Percentiles rank a stretch among this genome's conserved stretches.
These are phyloP conservation scores for Xylariaceae sp. DNA, from an alignment of 2,329 filamentous ascomycete genomes.

Conservation along the genomic window DNA sequence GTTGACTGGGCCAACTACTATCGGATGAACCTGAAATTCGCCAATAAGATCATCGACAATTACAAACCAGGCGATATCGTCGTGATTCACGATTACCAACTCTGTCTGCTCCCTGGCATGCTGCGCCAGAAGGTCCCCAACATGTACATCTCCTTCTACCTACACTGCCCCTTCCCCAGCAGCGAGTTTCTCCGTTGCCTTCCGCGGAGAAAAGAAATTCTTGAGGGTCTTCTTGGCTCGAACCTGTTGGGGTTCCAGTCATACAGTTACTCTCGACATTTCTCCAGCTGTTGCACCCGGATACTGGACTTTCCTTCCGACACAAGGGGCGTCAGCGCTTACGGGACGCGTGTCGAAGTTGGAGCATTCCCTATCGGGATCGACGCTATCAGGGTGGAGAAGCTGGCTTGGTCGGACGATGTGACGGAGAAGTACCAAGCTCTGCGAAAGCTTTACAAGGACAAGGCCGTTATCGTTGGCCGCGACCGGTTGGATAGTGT, in stretches of 20 bases:
- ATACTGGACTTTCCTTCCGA: constrained; percentile 88
- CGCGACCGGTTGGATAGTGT: constrained; percentile 91
- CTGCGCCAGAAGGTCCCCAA: constrained; percentile 78
- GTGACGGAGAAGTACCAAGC: constrained; percentile 65
- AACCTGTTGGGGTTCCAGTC: constrained; percentile 96
- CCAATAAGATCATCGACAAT: constrained; percentile 76
- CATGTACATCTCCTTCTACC: constrained; percentile 90
- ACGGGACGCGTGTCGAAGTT: constrained; percentile 80
- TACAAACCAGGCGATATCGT: constrained; percentile 93
- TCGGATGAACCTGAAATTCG: constrained; percentile 86
- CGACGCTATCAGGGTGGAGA: constrained; percentile 72
- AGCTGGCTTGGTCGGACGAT: constrained; percentile 62
- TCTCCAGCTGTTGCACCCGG: constrained; percentile 86
- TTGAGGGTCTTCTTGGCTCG: constrained; percentile 82
- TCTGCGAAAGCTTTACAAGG: constrained; percentile 71
- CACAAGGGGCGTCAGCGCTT: constrained; percentile 76
- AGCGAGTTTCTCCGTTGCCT: constrained; percentile 91
- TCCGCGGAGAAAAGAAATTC: constrained; percentile 77
- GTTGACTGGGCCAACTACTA: constrained; percentile 89
- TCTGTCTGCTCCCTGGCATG: constrained; percentile 82
- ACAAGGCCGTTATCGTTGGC: constrained; percentile 91
- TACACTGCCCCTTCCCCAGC: constrained; percentile 91
- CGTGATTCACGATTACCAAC: constrained; percentile 89
- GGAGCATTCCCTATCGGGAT: constrained; percentile 95
- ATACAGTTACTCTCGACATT: constrained; percentile 90